Conservation (phyloP, 257 asterid species). For the Solanum medicagineum region DNA sequence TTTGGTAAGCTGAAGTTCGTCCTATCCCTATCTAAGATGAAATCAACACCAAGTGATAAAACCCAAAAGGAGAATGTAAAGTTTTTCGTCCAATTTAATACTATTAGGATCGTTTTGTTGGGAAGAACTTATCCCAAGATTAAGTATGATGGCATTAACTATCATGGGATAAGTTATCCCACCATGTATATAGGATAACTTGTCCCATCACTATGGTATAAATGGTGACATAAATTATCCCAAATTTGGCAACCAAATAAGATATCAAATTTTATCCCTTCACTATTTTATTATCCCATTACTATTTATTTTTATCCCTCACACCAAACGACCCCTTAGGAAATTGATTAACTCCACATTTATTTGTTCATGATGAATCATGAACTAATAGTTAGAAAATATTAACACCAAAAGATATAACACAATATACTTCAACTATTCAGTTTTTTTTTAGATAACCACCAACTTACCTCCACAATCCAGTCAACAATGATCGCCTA, state of each 20-base stretch:
- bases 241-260: too few relatives aligned
- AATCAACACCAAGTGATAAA: not conserved
- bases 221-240: too few relatives aligned
- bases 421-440: not conserved
- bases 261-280: too few relatives aligned
- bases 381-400: not conserved
- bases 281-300: too few relatives aligned
- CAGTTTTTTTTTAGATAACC: not conserved
- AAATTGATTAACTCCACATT: not conserved
- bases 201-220: too few relatives aligned
- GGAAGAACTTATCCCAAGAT: too few relatives aligned
- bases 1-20: not conserved
- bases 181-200: too few relatives aligned
- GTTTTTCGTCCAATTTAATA: not conserved
- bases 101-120: too few relatives aligned
- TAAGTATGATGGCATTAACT: too few relatives aligned
- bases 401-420: not conserved
- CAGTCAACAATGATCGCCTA: conserved; percentile 78
- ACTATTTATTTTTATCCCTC: too few relatives aligned
- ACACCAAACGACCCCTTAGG: not conserved
- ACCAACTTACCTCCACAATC: conserved; percentile 71
- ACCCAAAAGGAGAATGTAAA: not conserved
- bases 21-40: not conserved
- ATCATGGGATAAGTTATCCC: too few relatives aligned
- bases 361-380: not conserved